These are phyloP conservation scores for Chaetomium fimeti DNA, from an alignment of 495 filamentous ascomycete genomes.

Conservation along the genomic window DNA sequence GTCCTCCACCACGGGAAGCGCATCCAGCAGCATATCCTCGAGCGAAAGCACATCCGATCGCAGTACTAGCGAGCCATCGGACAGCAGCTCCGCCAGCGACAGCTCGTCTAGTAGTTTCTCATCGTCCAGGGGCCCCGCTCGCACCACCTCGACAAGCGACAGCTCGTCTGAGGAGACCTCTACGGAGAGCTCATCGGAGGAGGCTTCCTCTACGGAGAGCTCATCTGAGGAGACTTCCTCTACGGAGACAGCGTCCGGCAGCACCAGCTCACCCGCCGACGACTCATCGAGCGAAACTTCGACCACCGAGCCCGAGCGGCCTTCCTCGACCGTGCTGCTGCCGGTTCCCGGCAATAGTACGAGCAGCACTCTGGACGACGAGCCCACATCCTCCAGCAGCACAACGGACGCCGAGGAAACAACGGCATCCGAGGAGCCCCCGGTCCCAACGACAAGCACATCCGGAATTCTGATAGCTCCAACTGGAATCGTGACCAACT, in stretches of 20 bases:
- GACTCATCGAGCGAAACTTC: not conserved
- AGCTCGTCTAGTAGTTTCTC: not conserved
- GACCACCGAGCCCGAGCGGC: not conserved
- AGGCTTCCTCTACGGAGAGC: not conserved
- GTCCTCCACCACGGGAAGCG: not conserved
- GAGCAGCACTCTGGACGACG: not conserved
- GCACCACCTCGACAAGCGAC: not conserved
- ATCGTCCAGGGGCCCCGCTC: not conserved
- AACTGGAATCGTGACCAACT: slow-evolving; percentile 21
- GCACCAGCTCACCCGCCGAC: not conserved
- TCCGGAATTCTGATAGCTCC: slow-evolving; percentile 19
- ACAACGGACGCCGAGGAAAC: not conserved
- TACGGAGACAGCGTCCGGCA: slow-evolving; percentile 9
- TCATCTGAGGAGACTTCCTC: slow-evolving; percentile 10
- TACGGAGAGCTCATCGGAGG: not conserved
- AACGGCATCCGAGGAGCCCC: not conserved
- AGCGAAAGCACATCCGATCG: slow-evolving; percentile 8
- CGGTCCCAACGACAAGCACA: not conserved
- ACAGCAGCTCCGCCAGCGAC: not conserved
- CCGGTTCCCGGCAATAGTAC: not conserved
- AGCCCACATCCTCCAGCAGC: not conserved
- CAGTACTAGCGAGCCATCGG: not conserved
- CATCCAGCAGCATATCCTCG: slow-evolving; percentile 4
- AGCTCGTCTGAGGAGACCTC: not conserved
- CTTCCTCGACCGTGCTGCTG: not conserved